phyloP scores from a whole-genome alignment of 208 protist genomes.

The Crithidia mellificae region DNA sequence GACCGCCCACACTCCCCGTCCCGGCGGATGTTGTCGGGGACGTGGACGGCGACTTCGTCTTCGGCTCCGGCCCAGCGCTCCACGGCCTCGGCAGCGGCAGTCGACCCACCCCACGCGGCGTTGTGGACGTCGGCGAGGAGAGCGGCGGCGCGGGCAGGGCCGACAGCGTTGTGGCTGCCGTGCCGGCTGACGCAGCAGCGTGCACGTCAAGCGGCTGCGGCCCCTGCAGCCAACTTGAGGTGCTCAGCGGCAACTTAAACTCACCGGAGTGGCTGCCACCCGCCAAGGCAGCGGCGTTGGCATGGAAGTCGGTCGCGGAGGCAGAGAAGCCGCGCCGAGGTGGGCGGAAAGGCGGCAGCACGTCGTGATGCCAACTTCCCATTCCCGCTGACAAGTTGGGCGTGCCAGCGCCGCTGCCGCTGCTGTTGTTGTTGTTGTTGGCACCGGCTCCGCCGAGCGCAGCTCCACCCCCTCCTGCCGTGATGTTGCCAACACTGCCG shows the following conservation, averaged over 20 bases:
- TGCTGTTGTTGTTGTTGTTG: too few relatives aligned
- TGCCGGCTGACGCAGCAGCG: constrained; percentile 11
- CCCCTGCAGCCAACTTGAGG: constrained; percentile 33
- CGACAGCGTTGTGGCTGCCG: not conserved
- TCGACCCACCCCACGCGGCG: not conserved
- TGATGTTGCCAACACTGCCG: not conserved
- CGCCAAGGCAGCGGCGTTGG: not conserved
- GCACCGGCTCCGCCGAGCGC: too few relatives aligned
- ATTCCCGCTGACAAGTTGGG: constrained; percentile 10
- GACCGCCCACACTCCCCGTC: too few relatives aligned
- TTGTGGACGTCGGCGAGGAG: constrained; percentile 5
- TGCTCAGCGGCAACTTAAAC: constrained; percentile 8
- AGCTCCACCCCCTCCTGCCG: too few relatives aligned
- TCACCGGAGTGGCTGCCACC: not conserved
- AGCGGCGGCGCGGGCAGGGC: constrained; percentile 3
- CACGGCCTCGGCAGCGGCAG: not conserved
- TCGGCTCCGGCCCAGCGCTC: constrained; percentile 4
- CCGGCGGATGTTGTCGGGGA: too few relatives aligned
- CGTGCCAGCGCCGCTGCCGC: not conserved
- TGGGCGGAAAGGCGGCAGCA: constrained; percentile 11
- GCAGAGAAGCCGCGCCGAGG: constrained; percentile 6
- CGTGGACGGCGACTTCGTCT: not conserved
- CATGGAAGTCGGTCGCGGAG: not conserved
- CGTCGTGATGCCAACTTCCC: constrained; percentile 18
- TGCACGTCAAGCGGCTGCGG: constrained; percentile 32